Evolutionary conservation across 2,329 filamentous ascomycete species (phyloP), one percentile per base, ranked within the genome.

Genomic region (Penicillium capsulatum): DNA sequence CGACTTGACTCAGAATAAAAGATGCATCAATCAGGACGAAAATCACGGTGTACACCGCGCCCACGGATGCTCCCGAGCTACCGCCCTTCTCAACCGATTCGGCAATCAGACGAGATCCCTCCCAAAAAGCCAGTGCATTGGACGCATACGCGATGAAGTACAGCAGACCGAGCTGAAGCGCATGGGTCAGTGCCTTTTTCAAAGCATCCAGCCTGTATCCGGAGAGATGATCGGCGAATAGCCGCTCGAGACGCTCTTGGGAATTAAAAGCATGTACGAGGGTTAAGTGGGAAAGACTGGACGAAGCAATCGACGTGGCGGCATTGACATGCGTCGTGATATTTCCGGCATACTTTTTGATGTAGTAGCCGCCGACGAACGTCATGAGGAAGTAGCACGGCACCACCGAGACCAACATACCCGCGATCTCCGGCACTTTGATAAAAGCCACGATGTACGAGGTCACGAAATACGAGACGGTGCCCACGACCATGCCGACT

Each of bases 61-160:
- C 63, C 2, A 66, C 58, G 6, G 62, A 60, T 14, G 50, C 45
- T 1, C 54, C 57, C 2, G 36, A 34, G 24, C 38, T 37, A 16
- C 39, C 43, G 3, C 19, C 19, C 5, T 36, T 24, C 7, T 47
- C 49, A 6, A 61, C 51, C 3, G 55, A 51, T 19, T 49, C 63
- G 6, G 70, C 70, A 33, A 81, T 74, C 47, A 74, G 72, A 22
- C 67, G 69, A 39, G 77, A 78, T 29, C 81, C 81, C 54, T 83
- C 74, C 79, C 79, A 84, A 57, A 81, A 84, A 0, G 81, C 79
- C 11, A 85, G 65, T 0, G 77, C 79, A 56, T 84, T 84, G 3
- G 78, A 77, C 1, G 77, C 73, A 49, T 81, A 84, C 3, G 79
- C 78, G 49, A 85, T 76, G 47, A 85, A 84, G 57, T 82, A 84